Conservation (phyloP, 257 asterid genomes). For the Solanum gandarillasii region DNA sequence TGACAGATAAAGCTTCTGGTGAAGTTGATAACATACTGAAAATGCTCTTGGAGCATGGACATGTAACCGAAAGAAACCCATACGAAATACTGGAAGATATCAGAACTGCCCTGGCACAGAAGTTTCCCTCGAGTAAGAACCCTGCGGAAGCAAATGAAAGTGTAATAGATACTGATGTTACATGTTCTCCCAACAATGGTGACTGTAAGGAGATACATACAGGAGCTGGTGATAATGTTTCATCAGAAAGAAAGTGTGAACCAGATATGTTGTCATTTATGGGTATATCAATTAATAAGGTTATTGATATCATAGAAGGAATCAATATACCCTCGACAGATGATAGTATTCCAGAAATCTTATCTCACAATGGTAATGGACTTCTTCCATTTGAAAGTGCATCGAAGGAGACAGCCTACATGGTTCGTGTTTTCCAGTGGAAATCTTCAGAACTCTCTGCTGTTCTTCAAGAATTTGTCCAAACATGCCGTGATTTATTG, state of each 20-base stretch:
- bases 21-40: slow-evolving; percentile 25
- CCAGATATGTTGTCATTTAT: slow-evolving; percentile 16
- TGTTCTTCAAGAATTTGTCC: slow-evolving; percentile 34
- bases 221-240: slow-evolving; percentile 10
- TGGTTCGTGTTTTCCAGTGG: slow-evolving; percentile 63
- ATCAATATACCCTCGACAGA: slow-evolving; percentile 33
- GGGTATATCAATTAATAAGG: slow-evolving; percentile 32
- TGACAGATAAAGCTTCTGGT: slow-evolving; percentile 1
- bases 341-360: slow-evolving; percentile 16
- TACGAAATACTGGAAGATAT: slow-evolving; percentile 37
- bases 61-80: slow-evolving; percentile 22
- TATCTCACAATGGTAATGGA: slow-evolving; percentile 18
- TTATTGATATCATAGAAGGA: slow-evolving; percentile 65
- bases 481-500: slow-evolving; percentile 47
- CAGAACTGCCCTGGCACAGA: slow-evolving; percentile 25
- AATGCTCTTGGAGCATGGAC: slow-evolving; percentile 34
- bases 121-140: neutral
- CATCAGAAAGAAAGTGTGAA: slow-evolving; percentile 14
- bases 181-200: slow-evolving; percentile 4
- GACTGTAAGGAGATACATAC: slow-evolving; percentile 8
- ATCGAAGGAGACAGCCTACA: slow-evolving; percentile 33
- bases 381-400: slow-evolving; percentile 16
- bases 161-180: neutral
- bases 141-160: neutral
- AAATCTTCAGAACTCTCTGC: slow-evolving; percentile 48